Percentiles rank a stretch among this genome's conserved stretches.
Conservation (phyloP, 2,329 filamentous ascomycete genomes). For the Venturia oleaginea region DNA sequence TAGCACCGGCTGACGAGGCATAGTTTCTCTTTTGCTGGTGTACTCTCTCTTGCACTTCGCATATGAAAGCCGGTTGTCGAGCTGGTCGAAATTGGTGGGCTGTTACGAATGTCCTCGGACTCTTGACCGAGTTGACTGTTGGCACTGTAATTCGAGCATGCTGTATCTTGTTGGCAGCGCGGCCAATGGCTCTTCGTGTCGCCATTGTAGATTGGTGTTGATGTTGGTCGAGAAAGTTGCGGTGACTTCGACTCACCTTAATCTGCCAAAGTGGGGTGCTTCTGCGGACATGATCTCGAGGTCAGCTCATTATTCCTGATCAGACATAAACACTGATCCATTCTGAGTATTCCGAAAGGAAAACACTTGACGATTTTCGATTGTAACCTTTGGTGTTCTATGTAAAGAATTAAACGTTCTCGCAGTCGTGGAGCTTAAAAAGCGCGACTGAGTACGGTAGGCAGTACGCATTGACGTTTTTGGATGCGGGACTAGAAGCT, state of each 20-base stretch:
- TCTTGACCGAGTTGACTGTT: background rate
- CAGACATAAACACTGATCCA: background rate
- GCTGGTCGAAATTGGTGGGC: background rate
- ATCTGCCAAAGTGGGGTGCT: background rate
- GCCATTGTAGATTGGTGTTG: conserved; percentile 4
- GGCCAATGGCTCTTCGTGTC: background rate
- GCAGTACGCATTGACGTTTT: conserved; percentile 1
- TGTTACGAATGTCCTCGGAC: background rate
- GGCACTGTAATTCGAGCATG: background rate
- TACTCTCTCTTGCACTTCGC: background rate
- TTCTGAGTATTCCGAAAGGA: background rate
- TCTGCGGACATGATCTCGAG: background rate
- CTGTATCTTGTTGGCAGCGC: background rate
- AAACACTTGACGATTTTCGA: too few relatives aligned
- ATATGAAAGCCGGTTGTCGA: background rate
- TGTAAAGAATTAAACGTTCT: background rate
- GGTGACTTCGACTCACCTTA: background rate
- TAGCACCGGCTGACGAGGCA: conserved; percentile 27
- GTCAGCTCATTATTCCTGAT: background rate
- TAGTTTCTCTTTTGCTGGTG: conserved; percentile 16
- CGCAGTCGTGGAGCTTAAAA: background rate
- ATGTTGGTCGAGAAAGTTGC: background rate
- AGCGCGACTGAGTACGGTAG: background rate
- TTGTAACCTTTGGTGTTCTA: too few relatives aligned
- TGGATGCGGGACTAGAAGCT: background rate